Conservation (phyloP, 352 stramenopile species). For the Elongisporangium senticosum region DNA sequence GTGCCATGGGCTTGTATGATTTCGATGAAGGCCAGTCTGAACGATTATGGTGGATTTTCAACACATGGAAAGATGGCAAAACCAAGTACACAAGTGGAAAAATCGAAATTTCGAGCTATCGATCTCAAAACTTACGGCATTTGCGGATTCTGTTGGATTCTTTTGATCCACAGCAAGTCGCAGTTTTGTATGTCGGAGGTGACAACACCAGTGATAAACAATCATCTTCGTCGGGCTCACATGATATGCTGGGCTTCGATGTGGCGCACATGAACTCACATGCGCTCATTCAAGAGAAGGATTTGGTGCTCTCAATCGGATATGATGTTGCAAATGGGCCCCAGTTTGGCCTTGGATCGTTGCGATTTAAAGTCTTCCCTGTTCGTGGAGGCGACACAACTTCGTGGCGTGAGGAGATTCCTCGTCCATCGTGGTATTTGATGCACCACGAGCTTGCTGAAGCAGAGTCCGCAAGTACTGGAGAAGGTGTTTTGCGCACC, state of each 20-base stretch:
- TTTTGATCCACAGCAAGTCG: conserved; percentile 78
- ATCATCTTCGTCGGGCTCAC: conserved; percentile 12
- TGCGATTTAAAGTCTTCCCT: conserved; percentile 64
- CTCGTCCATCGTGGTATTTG: conserved; percentile 70
- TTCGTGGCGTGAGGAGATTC: conserved; percentile 60
- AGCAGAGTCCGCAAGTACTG: conserved; percentile 28
- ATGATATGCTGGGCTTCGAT: conserved; percentile 69
- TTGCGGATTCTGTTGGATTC: conserved; percentile 63
- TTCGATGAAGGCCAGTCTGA: conserved; percentile 82
- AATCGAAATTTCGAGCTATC: conserved; percentile 57
- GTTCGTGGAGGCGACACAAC: conserved; percentile 47
- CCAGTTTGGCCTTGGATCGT: conserved; percentile 5
- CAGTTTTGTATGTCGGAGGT: conserved; percentile 52
- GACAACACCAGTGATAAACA: conserved; percentile 3
- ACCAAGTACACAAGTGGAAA: conserved; percentile 70
- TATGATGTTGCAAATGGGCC: conserved; percentile 24
- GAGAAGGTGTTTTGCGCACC: conserved; percentile 39
- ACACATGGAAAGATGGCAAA: conserved; percentile 56
- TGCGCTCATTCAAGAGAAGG: conserved; percentile 63
- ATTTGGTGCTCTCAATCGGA: conserved; percentile 61
- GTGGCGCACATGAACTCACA: conserved; percentile 73
- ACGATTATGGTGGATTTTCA: conserved; percentile 81
- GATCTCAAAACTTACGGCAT: conserved; percentile 63
- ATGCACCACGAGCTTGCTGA: conserved; percentile 53
- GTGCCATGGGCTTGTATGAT: conserved; percentile 61